Percentiles rank a stretch among this genome's conserved stretches.
Conservation (phyloP, 1,139 yeast species). For the Debaryomyces subglobosus region DNA sequence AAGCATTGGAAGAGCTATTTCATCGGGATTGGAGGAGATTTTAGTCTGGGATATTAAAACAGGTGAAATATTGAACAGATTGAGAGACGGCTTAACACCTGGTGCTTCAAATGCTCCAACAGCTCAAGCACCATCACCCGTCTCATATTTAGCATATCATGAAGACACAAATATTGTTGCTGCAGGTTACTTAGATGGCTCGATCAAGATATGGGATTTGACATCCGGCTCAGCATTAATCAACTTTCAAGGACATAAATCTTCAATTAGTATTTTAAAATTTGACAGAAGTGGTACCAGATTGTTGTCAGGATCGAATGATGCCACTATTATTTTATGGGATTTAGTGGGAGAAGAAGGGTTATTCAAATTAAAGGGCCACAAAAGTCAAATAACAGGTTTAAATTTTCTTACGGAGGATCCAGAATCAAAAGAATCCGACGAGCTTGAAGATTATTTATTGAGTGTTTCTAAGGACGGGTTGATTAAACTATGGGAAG, state of each 20-base stretch:
- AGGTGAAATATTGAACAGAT: slow-evolving; percentile 64
- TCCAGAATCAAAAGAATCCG: slow-evolving; percentile 36
- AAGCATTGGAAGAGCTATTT: slow-evolving; percentile 68
- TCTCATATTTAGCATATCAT: slow-evolving; percentile 62
- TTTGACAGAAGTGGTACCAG: slow-evolving; percentile 86
- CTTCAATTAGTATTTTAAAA: slow-evolving; percentile 65
- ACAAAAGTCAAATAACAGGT: slow-evolving; percentile 87
- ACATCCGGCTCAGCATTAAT: slow-evolving; percentile 76
- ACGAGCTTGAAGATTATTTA: slow-evolving; percentile 68
- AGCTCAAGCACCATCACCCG: slow-evolving; percentile 62
- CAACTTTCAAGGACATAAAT: slow-evolving; percentile 84
- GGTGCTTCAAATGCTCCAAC: slow-evolving; percentile 74
- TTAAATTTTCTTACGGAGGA: slow-evolving; percentile 48
- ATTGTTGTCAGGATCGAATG: slow-evolving; percentile 83
- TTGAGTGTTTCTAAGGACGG: slow-evolving; percentile 88
- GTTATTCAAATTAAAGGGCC: slow-evolving; percentile 81
- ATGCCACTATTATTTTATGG: slow-evolving; percentile 86
- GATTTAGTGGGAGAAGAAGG: slow-evolving; percentile 94
- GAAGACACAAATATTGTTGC: slow-evolving; percentile 71
- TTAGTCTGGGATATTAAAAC: slow-evolving; percentile 92
- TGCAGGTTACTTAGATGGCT: slow-evolving; percentile 88
- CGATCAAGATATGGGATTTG: slow-evolving; percentile 90
- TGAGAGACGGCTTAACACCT: slow-evolving; percentile 70
- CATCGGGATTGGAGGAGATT: slow-evolving; percentile 86
- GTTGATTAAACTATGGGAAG: slow-evolving; percentile 87